A percentile compares a stretch with the other conserved stretches of the same genome.
These are phyloP conservation scores for Rhizopogon sp. DNA, from an alignment of 768 basidiomycete species.

Conservation along the genomic window DNA sequence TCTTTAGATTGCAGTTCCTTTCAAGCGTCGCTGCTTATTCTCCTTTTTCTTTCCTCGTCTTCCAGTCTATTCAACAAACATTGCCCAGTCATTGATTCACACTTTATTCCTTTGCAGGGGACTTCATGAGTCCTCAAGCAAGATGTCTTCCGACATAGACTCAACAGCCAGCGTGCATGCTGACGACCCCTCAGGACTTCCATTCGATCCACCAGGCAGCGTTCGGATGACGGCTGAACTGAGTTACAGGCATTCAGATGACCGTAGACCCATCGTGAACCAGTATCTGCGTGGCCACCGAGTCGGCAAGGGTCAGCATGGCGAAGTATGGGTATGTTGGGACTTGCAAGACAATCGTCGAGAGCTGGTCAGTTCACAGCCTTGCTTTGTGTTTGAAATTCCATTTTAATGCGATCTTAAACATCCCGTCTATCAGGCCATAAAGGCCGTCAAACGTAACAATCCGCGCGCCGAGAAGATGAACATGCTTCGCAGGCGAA, in stretches of 20 bases:
- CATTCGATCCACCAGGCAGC: slow-evolving; percentile 35
- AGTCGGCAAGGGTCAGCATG: slow-evolving; percentile 88
- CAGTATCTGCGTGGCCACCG: slow-evolving; percentile 75
- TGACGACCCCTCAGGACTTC: slow-evolving; percentile 29
- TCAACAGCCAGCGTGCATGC: slow-evolving; percentile 23
- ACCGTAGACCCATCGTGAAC: slow-evolving; percentile 59
- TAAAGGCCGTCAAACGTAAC: slow-evolving; percentile 72
- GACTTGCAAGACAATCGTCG: slow-evolving; percentile 44
- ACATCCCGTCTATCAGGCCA: slow-evolving; percentile 46
- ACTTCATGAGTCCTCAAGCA: slow-evolving; percentile 25
- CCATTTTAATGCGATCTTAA: slow-evolving; percentile 3
- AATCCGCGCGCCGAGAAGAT: slow-evolving; percentile 68
- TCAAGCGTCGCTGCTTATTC: slow-evolving; percentile 4
- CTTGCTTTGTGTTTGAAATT: slow-evolving; percentile 1
- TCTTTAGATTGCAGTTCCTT: slow-evolving; percentile 2
- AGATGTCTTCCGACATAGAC: slow-evolving; percentile 19
- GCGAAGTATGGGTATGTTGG: slow-evolving; percentile 76
- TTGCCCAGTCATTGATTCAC: slow-evolving; percentile 6
- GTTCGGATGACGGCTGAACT: slow-evolving; percentile 48
- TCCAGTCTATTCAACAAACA: slow-evolving; percentile 19
- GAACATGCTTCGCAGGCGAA: slow-evolving; percentile 44
- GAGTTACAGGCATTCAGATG: slow-evolving; percentile 34
- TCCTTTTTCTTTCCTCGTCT: slow-evolving; percentile 18
- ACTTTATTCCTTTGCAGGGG: slow-evolving; percentile 3
- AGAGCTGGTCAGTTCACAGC: slow-evolving; percentile 36